Evolutionary conservation across 257 asterid genomes (phyloP).

Genomic region (Craterostigma plantagineum): DNA sequence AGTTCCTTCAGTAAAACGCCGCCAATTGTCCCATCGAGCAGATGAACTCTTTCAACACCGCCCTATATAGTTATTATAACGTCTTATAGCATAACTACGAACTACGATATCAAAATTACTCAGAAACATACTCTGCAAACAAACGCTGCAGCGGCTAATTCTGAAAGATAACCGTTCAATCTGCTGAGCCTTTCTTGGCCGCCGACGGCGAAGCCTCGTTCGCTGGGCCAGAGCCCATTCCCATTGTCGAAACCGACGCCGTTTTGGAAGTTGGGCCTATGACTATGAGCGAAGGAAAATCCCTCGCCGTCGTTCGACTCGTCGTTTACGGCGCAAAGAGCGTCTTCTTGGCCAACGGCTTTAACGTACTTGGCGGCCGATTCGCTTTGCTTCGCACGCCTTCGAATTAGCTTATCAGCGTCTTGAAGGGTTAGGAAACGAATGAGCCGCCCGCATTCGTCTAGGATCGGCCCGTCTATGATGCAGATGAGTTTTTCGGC

Average conservation of each 20-base stretch:
- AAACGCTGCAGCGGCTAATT: conserved; percentile 94
- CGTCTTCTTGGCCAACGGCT: conserved; percentile 61
- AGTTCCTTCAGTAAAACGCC: conserved; percentile 80
- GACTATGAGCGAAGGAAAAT: conserved; percentile 19
- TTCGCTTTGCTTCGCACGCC: conserved; percentile 75
- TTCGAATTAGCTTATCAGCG: conserved; percentile 74
- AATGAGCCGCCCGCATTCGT: conserved; percentile 60
- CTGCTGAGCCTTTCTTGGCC: conserved; percentile 87
- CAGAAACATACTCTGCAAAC: conserved; percentile 67
- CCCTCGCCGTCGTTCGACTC: conserved; percentile 27
- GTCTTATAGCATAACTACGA: neutral
- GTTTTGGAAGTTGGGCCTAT: conserved; percentile 62
- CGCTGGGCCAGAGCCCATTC: conserved; percentile 74
- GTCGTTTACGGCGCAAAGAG: conserved; percentile 15
- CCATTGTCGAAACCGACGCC: conserved; percentile 94
- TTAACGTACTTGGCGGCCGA: conserved; percentile 85
- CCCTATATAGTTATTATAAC: conserved; percentile 51
- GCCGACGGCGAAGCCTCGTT: conserved; percentile 92
- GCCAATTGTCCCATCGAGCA: conserved; percentile 79
- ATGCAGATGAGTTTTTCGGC: conserved; percentile 92
- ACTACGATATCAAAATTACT: conserved; percentile 1
- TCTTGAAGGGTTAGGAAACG: conserved; percentile 75
- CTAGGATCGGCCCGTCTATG: conserved; percentile 87
- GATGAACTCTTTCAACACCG: conserved; percentile 90
- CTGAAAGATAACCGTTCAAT: conserved; percentile 74